Conservation (phyloP, 768 basidiomycete genomes). For the Paxillus ammoniavirescens region DNA sequence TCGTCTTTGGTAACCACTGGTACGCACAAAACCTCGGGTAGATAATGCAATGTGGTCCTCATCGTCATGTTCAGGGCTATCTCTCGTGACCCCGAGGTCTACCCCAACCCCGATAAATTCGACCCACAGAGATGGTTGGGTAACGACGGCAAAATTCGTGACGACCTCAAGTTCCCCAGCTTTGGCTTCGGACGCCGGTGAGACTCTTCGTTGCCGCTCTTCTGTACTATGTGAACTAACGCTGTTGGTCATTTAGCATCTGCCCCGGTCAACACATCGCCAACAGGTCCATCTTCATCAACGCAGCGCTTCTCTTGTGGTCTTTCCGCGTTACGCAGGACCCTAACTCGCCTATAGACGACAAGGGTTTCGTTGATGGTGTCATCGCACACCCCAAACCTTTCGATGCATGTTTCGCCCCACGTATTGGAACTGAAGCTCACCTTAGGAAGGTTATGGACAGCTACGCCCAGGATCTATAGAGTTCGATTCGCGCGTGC, state of each 20-base stretch:
- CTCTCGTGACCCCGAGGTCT: slow-evolving; percentile 55
- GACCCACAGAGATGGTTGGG: slow-evolving; percentile 57
- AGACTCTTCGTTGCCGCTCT: neutral
- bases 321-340: slow-evolving; percentile 58
- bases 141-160: slow-evolving; percentile 38
- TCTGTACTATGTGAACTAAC: neutral
- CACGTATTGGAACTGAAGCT: slow-evolving; percentile 34
- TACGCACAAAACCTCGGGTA: neutral
- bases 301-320: slow-evolving; percentile 62
- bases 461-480: slow-evolving; percentile 21
- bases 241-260: slow-evolving; percentile 36
- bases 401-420: slow-evolving; percentile 57
- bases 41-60: neutral
- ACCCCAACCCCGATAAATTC: slow-evolving; percentile 59
- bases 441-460: slow-evolving; percentile 26
- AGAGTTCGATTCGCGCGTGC: neutral
- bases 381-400: slow-evolving; percentile 64
- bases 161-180: slow-evolving; percentile 50
- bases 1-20: slow-evolving; percentile 39
- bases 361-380: slow-evolving; percentile 58
- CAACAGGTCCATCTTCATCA: slow-evolving; percentile 62
- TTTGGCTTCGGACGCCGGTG: slow-evolving; percentile 56
- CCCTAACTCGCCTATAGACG: slow-evolving; percentile 54
- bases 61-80: slow-evolving; percentile 40
- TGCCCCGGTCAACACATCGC: slow-evolving; percentile 67